Percentiles rank a stretch among this genome's conserved stretches.
These are phyloP conservation scores for Candida methanosorbosa DNA, from an alignment of 805 yeast species.

Conservation along the genomic window DNA sequence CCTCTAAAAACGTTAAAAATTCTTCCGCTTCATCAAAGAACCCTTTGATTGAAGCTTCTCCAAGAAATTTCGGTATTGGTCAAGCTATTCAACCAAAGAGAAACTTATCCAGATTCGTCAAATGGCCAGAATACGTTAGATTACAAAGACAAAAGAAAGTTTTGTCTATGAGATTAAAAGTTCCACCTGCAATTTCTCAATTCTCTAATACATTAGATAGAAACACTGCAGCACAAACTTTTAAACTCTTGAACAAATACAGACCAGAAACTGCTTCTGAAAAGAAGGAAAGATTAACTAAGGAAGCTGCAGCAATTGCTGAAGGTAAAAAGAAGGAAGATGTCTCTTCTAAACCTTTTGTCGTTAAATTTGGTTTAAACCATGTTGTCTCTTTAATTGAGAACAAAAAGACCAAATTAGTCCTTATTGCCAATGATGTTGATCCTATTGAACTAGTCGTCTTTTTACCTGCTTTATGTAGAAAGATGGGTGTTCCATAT, in stretches of 20 bases:
- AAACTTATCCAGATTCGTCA: constrained; percentile 91
- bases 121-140: constrained; percentile 97
- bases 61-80: constrained; percentile 91
- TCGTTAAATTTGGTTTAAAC: constrained; percentile 94
- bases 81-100: constrained; percentile 88
- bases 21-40: constrained; percentile 47
- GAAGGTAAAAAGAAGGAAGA: constrained; percentile 96
- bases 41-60: constrained; percentile 81
- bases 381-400: constrained; percentile 93
- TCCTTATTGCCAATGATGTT: constrained; percentile 93
- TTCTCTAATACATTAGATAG: constrained; percentile 92
- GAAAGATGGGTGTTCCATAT: constrained; percentile 97
- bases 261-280: constrained; percentile 94
- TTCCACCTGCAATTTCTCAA: constrained; percentile 95
- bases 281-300: constrained; percentile 96
- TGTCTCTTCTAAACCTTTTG: constrained; percentile 91
- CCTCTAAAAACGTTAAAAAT: constrained; percentile 52
- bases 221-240: constrained; percentile 94
- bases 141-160: constrained; percentile 97
- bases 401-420: constrained; percentile 95
- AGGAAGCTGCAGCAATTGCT: constrained; percentile 96
- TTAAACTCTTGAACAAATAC: constrained; percentile 96
- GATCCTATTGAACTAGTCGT: constrained; percentile 96
- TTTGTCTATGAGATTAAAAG: constrained; percentile 87
- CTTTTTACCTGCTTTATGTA: constrained; percentile 95